Percentiles rank a stretch among this genome's conserved stretches.
Evolutionary conservation across 2,329 filamentous ascomycete genomes (phyloP).

Genomic region (Beauveria medogensis): DNA sequence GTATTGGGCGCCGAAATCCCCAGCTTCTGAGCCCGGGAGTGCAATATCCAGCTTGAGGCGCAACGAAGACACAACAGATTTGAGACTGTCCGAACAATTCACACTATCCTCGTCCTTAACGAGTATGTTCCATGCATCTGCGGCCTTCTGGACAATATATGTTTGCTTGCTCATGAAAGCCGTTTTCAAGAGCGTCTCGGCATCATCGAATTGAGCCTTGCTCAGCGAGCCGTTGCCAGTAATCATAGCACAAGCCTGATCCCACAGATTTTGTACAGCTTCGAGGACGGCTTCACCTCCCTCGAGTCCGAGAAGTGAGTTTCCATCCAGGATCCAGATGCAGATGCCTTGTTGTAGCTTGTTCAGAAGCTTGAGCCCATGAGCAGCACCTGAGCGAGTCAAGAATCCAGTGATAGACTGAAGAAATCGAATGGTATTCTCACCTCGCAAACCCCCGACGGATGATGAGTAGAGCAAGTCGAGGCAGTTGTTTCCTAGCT

Average conservation of each 20-base stretch:
- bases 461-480: constrained; percentile 43
- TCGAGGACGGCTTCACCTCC: constrained; percentile 32
- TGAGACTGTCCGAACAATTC: constrained; percentile 57
- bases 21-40: constrained; percentile 35
- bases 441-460: constrained; percentile 28
- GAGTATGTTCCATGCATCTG: constrained; percentile 58
- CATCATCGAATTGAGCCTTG: constrained; percentile 37
- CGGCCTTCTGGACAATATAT: constrained; percentile 42
- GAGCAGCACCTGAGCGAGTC: constrained; percentile 6
- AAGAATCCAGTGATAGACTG: constrained; percentile 46
- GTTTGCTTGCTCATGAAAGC: constrained; percentile 51
- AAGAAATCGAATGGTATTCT: constrained; percentile 39
- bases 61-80: constrained; percentile 52
- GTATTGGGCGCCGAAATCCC: constrained; percentile 31
- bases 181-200: constrained; percentile 48
- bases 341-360: constrained; percentile 54
- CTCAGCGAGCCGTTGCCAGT: constrained; percentile 26
- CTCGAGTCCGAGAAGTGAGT: constrained; percentile 33
- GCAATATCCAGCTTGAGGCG: constrained; percentile 42
- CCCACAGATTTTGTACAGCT: constrained; percentile 42
- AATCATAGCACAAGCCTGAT: constrained; percentile 35
- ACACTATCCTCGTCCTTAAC: constrained; percentile 54
- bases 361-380: constrained; percentile 38
- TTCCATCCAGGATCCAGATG: constrained; percentile 55
- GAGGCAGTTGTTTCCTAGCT: constrained; percentile 46